A percentile compares a stretch with the other conserved stretches of the same genome.
phyloP scores from a whole-genome alignment of 371 early-diverging fungal genomes.

The Mucor piriformis region DNA sequence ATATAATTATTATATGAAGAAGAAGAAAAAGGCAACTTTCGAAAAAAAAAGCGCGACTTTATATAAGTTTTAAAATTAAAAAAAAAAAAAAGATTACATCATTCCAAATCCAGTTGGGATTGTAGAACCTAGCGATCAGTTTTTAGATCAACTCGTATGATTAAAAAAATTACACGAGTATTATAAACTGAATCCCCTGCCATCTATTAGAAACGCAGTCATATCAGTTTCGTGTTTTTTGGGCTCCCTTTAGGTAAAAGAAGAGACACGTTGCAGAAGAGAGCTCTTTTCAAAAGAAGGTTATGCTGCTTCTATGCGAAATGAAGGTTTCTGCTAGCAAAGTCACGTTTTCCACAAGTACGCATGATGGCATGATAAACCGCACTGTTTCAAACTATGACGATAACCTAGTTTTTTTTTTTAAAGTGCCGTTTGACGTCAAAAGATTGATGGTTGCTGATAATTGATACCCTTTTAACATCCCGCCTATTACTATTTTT shows the following conservation, averaged over 20 bases:
- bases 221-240: not conserved
- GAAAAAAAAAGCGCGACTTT: constrained; percentile 10
- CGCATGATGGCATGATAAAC: too few relatives aligned
- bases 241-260: too few relatives aligned
- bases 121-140: constrained; percentile 14
- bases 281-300: too few relatives aligned
- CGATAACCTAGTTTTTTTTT: not conserved
- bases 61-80: constrained; percentile 2
- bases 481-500: too few relatives aligned
- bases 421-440: constrained; percentile 1
- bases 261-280: too few relatives aligned
- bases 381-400: too few relatives aligned
- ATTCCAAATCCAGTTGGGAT: constrained; percentile 11
- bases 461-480: not conserved
- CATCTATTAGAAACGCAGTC: constrained; percentile 16
- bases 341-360: too few relatives aligned
- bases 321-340: too few relatives aligned
- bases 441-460: not conserved
- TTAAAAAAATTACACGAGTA: constrained; percentile 1
- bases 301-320: too few relatives aligned
- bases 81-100: constrained; percentile 5
- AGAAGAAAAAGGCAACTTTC: constrained; percentile 6
- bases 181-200: constrained; percentile 26
- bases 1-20: constrained; percentile 3
- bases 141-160: constrained; percentile 27